Percentiles rank a stretch among this genome's conserved stretches.
Conservation (phyloP, 345 rosid species). For the Syzygium grande region DNA sequence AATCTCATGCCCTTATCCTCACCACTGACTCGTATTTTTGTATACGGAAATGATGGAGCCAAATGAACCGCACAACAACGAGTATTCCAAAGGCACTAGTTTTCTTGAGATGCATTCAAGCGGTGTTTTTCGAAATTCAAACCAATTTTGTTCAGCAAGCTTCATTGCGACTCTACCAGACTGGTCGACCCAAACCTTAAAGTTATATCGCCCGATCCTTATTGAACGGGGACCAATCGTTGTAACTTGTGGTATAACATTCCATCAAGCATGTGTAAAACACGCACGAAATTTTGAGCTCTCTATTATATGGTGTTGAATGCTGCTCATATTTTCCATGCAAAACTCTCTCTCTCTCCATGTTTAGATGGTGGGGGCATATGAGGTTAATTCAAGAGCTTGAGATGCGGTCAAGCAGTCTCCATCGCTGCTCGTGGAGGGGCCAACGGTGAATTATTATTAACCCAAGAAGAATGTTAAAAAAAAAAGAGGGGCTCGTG, state of each 20-base stretch:
- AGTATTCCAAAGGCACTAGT: no score
- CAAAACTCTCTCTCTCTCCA: background rate
- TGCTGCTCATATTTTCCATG: background rate
- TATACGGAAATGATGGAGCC: background rate
- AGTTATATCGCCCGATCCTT: background rate
- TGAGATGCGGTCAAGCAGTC: background rate
- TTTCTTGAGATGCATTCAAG: background rate
- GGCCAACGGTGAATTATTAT: background rate
- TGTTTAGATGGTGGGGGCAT: background rate
- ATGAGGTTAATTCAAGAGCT: background rate
- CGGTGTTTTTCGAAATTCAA: background rate
- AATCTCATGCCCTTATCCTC: background rate
- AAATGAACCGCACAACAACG: background rate
- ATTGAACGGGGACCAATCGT: fast-evolving
- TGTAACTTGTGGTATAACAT: background rate
- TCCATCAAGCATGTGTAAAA: fast-evolving
- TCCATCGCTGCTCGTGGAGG: background rate
- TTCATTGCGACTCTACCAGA: background rate
- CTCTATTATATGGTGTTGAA: fast-evolving
- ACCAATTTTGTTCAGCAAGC: background rate
- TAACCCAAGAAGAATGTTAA: background rate
- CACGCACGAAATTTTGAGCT: background rate
- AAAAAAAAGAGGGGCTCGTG: background rate
- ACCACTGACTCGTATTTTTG: background rate
- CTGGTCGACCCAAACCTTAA: background rate